Percentiles rank a stretch among this genome's conserved stretches.
These are phyloP conservation scores for Hansfordia pulvinata DNA, from an alignment of 2,329 filamentous ascomycete species.

Conservation along the genomic window DNA sequence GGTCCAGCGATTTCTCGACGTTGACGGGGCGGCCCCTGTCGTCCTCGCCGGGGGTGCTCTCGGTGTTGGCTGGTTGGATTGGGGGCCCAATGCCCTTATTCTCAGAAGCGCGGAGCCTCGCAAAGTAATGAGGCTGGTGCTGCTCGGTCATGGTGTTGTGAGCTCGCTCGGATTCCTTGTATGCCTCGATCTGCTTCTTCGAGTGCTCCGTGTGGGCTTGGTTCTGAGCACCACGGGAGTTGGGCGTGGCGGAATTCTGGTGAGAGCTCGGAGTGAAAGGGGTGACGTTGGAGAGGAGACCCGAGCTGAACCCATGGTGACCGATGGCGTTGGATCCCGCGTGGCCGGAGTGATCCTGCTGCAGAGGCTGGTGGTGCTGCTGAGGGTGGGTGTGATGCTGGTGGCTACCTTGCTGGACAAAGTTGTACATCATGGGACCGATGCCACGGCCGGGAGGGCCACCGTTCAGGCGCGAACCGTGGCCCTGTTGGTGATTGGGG, in stretches of 20 bases:
- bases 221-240: constrained; percentile 32
- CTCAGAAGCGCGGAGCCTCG: constrained; percentile 54
- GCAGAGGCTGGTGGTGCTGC: constrained; percentile 41
- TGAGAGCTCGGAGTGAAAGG: constrained; percentile 40
- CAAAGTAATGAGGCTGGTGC: constrained; percentile 57
- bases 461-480: constrained; percentile 65
- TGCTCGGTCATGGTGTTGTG: constrained; percentile 59
- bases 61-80: constrained; percentile 31
- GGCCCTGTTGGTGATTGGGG: constrained; percentile 57
- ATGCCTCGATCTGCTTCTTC: constrained; percentile 73
- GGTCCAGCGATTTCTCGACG: constrained; percentile 49
- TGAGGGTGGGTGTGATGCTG: constrained; percentile 53
- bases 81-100: constrained; percentile 53
- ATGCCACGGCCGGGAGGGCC: constrained; percentile 43
- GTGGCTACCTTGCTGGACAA: constrained; percentile 21
- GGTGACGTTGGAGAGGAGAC: constrained; percentile 50
- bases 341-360: constrained; percentile 42
- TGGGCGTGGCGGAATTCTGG: constrained; percentile 41
- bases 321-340: constrained; percentile 42
- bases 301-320: constrained; percentile 49
- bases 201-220: constrained; percentile 57
- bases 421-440: constrained; percentile 53
- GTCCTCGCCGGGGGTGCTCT: constrained; percentile 38
- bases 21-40: constrained; percentile 50
- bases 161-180: constrained; percentile 62